Evolutionary conservation across 768 basidiomycete species (phyloP).

Genomic region (Lactarius vividus): DNA sequence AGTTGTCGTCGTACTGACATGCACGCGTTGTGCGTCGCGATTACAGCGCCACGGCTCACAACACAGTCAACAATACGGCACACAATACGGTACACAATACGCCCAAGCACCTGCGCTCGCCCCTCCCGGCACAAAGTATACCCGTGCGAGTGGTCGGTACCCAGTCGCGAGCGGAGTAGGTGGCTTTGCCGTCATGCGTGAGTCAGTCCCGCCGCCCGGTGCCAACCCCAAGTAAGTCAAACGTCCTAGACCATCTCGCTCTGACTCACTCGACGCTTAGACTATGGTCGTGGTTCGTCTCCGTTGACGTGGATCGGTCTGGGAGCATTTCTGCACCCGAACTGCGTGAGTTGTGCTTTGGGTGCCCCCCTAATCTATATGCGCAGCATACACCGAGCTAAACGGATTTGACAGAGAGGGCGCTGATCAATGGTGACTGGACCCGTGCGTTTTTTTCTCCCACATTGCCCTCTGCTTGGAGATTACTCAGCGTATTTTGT

Average conservation of each 20-base stretch:
- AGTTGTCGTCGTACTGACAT: background rate
- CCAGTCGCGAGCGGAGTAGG: slow-evolving; percentile 33
- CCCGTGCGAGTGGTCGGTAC: background rate
- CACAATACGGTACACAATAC: background rate
- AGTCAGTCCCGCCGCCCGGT: slow-evolving; percentile 54
- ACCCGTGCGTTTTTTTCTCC: slow-evolving; percentile 50
- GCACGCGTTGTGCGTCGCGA: background rate
- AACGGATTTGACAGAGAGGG: slow-evolving; percentile 42
- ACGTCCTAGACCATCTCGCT: background rate
- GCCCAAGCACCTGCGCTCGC: background rate
- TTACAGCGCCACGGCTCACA: background rate
- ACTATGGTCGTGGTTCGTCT: slow-evolving; percentile 67
- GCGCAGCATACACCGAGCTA: background rate
- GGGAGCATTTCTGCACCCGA: slow-evolving; percentile 64
- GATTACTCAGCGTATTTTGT: background rate
- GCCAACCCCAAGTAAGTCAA: slow-evolving; percentile 69
- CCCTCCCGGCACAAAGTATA: background rate
- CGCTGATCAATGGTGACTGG: slow-evolving; percentile 66
- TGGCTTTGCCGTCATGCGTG: slow-evolving; percentile 34
- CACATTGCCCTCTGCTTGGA: too few relatives aligned
- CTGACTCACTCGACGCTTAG: slow-evolving; percentile 39
- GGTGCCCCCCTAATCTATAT: background rate
- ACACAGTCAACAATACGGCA: background rate
- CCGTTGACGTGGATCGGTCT: slow-evolving; percentile 71
- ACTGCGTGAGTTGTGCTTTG: slow-evolving; percentile 46